These are phyloP conservation scores for Amanita pseudoporphyria DNA, from an alignment of 768 basidiomycete species.

Conservation along the genomic window DNA sequence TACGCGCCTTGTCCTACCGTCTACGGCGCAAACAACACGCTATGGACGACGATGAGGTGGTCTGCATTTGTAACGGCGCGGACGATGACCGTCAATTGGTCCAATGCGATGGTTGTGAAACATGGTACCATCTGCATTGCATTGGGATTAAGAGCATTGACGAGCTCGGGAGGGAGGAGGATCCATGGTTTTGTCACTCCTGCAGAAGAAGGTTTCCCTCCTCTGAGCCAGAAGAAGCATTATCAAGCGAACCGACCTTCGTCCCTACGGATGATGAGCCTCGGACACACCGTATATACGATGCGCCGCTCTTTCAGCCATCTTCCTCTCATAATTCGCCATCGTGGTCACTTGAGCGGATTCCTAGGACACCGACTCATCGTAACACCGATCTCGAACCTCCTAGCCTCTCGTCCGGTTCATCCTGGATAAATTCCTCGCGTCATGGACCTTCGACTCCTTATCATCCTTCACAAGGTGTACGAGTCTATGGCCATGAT, in stretches of 20 bases:
- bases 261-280: slow-evolving; percentile 53
- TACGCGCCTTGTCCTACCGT: slow-evolving; percentile 50
- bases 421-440: slow-evolving; percentile 41
- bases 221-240: slow-evolving; percentile 19
- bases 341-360: slow-evolving; percentile 33
- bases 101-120: slow-evolving; percentile 72
- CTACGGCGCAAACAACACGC: slow-evolving; percentile 29
- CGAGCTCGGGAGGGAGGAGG: slow-evolving; percentile 67
- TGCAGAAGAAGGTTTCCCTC: slow-evolving; percentile 40
- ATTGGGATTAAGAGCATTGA: slow-evolving; percentile 58
- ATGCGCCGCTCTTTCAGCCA: slow-evolving; percentile 54
- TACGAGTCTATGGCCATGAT: slow-evolving; percentile 26
- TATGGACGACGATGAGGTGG: slow-evolving; percentile 34
- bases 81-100: slow-evolving; percentile 72
- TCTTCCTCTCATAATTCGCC: slow-evolving; percentile 44
- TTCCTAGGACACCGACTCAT: slow-evolving; percentile 44
- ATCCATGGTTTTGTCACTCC: slow-evolving; percentile 66
- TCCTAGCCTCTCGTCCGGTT: slow-evolving; percentile 22
- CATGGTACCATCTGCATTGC: slow-evolving; percentile 77
- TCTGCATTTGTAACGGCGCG: slow-evolving; percentile 58
- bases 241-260: slow-evolving; percentile 55
- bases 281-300: slow-evolving; percentile 29
- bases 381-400: slow-evolving; percentile 25
- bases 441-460: slow-evolving; percentile 49
- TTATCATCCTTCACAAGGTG: slow-evolving; percentile 26